Base-by-base conservation (phyloP, 2,329 filamentous ascomycete genomes). In the Penicillium thymicola region DNA sequence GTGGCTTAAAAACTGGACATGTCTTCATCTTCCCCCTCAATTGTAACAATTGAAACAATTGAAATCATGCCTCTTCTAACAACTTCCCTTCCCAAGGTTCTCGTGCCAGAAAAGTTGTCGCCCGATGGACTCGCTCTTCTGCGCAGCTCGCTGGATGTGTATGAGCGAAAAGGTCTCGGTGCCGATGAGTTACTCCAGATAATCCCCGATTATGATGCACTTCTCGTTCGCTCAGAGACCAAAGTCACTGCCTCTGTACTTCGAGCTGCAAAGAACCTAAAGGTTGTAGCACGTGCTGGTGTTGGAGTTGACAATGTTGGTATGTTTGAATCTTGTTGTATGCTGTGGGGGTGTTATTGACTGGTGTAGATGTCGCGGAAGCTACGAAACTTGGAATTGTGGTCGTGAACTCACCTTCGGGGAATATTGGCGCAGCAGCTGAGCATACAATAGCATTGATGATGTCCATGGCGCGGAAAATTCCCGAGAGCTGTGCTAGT, bases 221-320 rank as follows among this genome's bases (percentile, higher is more conserved):
- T 93, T 50, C 89, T 93, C 58, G 86, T 93, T 40, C 86, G 89
- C 3, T 92, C 89, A 37, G 89, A 92, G 74, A 93, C 89, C 2
- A 89, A 92, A 68, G 89, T 93, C 58, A 92, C 87, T 0, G 81
- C 87, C 0, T 76, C 81, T 3, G 79, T 93, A 0, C 79, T 93
- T 13, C 74, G 78, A 13, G 86, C 86, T 1, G 89, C 84, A 10
- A 83, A 79, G 63, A 88, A 85, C 57, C 80, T 93, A 50, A 87
- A 88, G 62, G 89, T 93, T 9, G 89, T 94, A 23, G 90, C 89
- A 2, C 81, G 90, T 59, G 90, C 90, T 13, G 90, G 90, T 13
- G 90, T 93, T 1, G 90, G 89, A 32, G 89, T 93, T 25, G 89
- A 93, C 75, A 92, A 93, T 75, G 89, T 94, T 47, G 82, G 70